Percentiles rank a stretch among this genome's conserved stretches.
These are phyloP conservation scores for Helicocarpus griseus DNA, from an alignment of 2,329 filamentous ascomycete genomes.

Conservation along the genomic window DNA sequence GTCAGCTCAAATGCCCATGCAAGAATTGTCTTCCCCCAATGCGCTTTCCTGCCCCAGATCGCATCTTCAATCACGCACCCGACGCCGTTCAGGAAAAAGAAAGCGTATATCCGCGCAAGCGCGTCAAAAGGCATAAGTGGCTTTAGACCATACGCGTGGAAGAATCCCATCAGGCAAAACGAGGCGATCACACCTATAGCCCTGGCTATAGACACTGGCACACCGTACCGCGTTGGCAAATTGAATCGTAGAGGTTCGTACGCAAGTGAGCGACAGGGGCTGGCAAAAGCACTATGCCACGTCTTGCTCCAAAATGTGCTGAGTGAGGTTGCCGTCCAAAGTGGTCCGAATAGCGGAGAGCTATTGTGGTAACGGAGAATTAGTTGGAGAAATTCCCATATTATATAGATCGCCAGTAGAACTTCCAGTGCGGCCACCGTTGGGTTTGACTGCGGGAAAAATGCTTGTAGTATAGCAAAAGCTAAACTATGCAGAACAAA, in stretches of 20 bases:
- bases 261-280: slow-evolving; percentile 31
- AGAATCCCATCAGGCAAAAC: slow-evolving; percentile 31
- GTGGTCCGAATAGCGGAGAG: slow-evolving; percentile 31
- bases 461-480: slow-evolving; percentile 26
- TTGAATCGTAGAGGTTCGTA: slow-evolving; percentile 27
- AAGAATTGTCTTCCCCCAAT: slow-evolving; percentile 16
- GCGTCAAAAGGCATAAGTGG: slow-evolving; percentile 25
- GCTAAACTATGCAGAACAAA: slow-evolving; percentile 24
- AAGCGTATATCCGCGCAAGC: slow-evolving; percentile 24
- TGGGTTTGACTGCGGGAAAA: slow-evolving; percentile 26
- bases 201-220: slow-evolving; percentile 24
- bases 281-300: slow-evolving; percentile 35
- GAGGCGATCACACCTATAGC: slow-evolving; percentile 27
- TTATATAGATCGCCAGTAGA: slow-evolving; percentile 30
- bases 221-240: slow-evolving; percentile 20
- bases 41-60: slow-evolving; percentile 16
- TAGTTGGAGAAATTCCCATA: slow-evolving; percentile 32
- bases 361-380: slow-evolving; percentile 28
- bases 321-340: slow-evolving; percentile 29
- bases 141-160: slow-evolving; percentile 30
- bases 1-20: slow-evolving; percentile 21
- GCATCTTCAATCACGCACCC: slow-evolving; percentile 21
- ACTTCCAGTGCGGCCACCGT: slow-evolving; percentile 31
- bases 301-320: slow-evolving; percentile 33
- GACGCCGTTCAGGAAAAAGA: slow-evolving; percentile 34